phyloP scores from a whole-genome alignment of 2,329 filamentous ascomycete species.

The Penicillium aurantiogriseum region DNA sequence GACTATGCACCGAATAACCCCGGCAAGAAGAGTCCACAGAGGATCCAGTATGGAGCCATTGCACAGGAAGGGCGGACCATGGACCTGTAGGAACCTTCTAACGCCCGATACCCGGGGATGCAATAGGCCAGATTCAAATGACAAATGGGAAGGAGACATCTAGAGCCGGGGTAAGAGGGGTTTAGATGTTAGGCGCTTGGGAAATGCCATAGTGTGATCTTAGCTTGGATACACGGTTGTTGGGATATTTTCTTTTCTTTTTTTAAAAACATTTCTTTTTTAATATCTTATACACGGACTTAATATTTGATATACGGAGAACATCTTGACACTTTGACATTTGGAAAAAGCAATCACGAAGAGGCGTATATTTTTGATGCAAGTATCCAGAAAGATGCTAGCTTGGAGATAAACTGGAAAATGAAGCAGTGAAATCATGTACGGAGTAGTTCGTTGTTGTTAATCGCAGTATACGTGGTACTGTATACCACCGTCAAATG shows the following conservation, averaged over 20 bases:
- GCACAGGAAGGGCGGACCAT: constrained; percentile 5
- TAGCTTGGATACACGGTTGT: background rate
- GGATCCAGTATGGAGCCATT: background rate
- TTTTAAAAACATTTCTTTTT: background rate
- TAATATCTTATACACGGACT: background rate
- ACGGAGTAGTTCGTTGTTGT: background rate
- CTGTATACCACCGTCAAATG: background rate
- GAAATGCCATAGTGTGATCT: background rate
- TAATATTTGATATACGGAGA: background rate
- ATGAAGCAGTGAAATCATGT: background rate
- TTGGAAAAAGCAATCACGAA: constrained; percentile 4
- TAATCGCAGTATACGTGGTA: background rate
- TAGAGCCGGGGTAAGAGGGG: background rate
- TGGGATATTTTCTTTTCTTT: background rate
- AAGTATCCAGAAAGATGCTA: constrained; percentile 1
- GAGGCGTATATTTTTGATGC: background rate
- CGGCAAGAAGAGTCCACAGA: background rate
- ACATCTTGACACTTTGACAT: background rate
- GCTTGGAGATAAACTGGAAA: background rate
- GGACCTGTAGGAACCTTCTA: constrained; percentile 2
- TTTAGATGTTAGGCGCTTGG: background rate
- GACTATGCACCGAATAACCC: background rate
- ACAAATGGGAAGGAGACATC: constrained; percentile 5
- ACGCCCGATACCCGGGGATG: constrained; percentile 14
- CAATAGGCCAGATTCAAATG: constrained; percentile 13